Evolutionary conservation across 805 yeast species (phyloP).

Genomic region (Ogataea methylovora): DNA sequence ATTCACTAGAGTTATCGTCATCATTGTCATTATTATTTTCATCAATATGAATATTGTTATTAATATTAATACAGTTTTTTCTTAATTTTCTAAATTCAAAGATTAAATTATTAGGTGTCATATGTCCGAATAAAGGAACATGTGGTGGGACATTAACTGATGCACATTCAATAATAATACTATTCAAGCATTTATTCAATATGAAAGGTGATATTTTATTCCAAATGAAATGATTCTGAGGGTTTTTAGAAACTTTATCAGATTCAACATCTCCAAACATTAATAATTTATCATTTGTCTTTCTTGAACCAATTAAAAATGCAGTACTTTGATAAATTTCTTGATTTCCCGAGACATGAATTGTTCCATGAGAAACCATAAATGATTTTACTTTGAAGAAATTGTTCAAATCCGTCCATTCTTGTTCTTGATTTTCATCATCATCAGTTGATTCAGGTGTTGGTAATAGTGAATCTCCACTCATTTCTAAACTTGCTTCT

Average conservation of each 20-base stretch:
- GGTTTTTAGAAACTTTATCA: slow-evolving; percentile 38
- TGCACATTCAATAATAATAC: slow-evolving; percentile 76
- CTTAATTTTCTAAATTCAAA: slow-evolving; percentile 39
- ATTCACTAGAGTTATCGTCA: neutral
- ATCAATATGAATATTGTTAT: neutral
- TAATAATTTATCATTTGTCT: slow-evolving; percentile 33
- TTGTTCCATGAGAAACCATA: slow-evolving; percentile 28
- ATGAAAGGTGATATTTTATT: slow-evolving; percentile 39
- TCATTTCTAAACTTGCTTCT: no score
- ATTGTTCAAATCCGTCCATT: slow-evolving; percentile 18
- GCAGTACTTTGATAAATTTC: slow-evolving; percentile 45
- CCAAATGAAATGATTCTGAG: slow-evolving; percentile 48
- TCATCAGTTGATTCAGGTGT: slow-evolving; percentile 7
- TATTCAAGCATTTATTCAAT: slow-evolving; percentile 31
- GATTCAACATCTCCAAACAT: slow-evolving; percentile 84
- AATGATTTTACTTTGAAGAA: slow-evolving; percentile 37
- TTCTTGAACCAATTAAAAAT: slow-evolving; percentile 37
- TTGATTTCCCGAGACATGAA: neutral
- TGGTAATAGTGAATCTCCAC: no score
- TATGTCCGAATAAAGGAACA: slow-evolving; percentile 66
- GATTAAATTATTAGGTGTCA: slow-evolving; percentile 60
- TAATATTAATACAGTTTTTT: slow-evolving; percentile 10
- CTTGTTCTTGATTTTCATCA: slow-evolving; percentile 4
- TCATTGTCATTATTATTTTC: neutral
- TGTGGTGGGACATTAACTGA: slow-evolving; percentile 36